Base-by-base conservation (phyloP, 148 eudicot genomes). In the Rhododendron kiyosumense region DNA sequence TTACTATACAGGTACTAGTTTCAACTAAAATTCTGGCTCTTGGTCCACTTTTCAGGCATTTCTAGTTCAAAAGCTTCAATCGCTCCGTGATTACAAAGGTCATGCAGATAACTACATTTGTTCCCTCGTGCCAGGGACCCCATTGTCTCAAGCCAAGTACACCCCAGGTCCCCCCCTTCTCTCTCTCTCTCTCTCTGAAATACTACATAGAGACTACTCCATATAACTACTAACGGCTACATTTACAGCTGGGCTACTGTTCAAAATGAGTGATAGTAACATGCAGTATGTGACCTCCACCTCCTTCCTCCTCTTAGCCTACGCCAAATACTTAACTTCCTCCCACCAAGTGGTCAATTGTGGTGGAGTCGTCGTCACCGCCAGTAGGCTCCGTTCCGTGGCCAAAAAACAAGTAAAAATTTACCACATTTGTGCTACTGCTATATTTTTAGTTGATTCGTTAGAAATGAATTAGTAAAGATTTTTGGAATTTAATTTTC, bases 251-350 rank as follows among this genome's bases (percentile, higher is more conserved):
- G 98, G 98, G 32, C 91, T 95, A 6, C 34, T 95, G 87, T 95
- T 88, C 90, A 93, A 93, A 91, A 93, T 91, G 95, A 89, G 87
- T 84, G 98, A 94, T 81, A 82, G 84, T 71, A 95, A 95, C 89
- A 86, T 93, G 94, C 98, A 95, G 84, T 95, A 95, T 89, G 98
- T 93, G 85, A 95, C 98, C 0, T 94, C 98, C 63, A 91, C 96
- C 22, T 91, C 98, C 1, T 95, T 95, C 87, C 89, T 95, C 30
- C 94, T 95, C n/a, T 79, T 94, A 13, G 90, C 95, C 14, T 95
- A 95, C 79, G 96, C 98, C 24, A 95, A 95, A 85, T 95, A 95
- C 90, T 90, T 95, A 32, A 92, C 93, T 78, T 84, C 93, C 9
- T 83, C 98, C 9, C 90, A 91, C 80, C 90, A 82, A 88, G 86